Evolutionary conservation across 805 yeast species (phyloP).

Genomic region (Yamadazyma insecticola): DNA sequence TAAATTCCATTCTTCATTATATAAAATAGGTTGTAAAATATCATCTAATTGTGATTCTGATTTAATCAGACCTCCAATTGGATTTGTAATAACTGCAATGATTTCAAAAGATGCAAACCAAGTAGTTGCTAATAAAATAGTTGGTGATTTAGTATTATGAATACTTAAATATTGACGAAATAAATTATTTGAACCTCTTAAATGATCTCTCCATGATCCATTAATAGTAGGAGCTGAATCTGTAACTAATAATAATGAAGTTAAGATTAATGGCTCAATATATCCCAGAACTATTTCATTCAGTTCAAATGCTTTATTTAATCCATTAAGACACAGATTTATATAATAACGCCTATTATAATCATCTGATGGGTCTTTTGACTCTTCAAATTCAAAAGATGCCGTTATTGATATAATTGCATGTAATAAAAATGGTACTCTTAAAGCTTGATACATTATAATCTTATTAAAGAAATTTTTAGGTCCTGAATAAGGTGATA

Average conservation of each 20-base stretch:
- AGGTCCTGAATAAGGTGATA: slow-evolving; percentile 12
- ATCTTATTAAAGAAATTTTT: slow-evolving; percentile 12
- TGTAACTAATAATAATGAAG: slow-evolving; percentile 55
- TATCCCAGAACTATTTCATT: slow-evolving; percentile 27
- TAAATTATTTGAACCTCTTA: slow-evolving; percentile 52
- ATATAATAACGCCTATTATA: slow-evolving; percentile 9
- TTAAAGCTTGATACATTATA: slow-evolving; percentile 11
- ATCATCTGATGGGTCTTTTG: slow-evolving; percentile 8
- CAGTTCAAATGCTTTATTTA: slow-evolving; percentile 10
- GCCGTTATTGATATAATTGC: slow-evolving; percentile 15
- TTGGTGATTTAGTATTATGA: slow-evolving; percentile 23
- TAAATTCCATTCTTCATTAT: slow-evolving; percentile 18
- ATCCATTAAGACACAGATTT: slow-evolving; percentile 9
- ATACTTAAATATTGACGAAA: slow-evolving; percentile 41
- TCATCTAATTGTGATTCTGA: slow-evolving; percentile 28
- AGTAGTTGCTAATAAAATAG: slow-evolving; percentile 43
- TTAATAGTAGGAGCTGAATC: slow-evolving; percentile 46
- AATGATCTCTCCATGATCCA: slow-evolving; percentile 54
- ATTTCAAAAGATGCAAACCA: slow-evolving; percentile 53
- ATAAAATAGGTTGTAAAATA: slow-evolving; percentile 15
- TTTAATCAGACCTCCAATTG: slow-evolving; percentile 46
- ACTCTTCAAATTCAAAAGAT: slow-evolving; percentile 12
- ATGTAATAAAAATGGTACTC: slow-evolving; percentile 11
- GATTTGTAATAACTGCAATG: slow-evolving; percentile 46
- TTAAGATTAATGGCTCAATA: slow-evolving; percentile 56